A percentile compares a stretch with the other conserved stretches of the same genome.
These are phyloP conservation scores for Epichloe amarillans DNA, from an alignment of 2,329 filamentous ascomycete species.

Conservation along the genomic window DNA sequence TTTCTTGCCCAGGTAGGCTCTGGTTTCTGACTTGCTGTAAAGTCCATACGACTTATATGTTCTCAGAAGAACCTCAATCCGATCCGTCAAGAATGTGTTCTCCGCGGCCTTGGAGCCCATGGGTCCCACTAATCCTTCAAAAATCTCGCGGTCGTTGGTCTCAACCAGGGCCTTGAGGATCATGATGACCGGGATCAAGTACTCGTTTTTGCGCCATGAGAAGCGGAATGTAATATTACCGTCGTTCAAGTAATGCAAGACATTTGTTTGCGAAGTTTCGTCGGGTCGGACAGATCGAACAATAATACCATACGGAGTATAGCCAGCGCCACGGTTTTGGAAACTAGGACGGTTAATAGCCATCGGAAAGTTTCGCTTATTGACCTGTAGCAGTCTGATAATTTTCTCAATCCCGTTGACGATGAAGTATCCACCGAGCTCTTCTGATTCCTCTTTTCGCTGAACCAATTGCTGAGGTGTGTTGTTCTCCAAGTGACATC, in stretches of 20 bases:
- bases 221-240: constrained; percentile 96
- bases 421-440: constrained; percentile 92
- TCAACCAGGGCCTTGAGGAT: constrained; percentile 88
- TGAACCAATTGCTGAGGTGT: constrained; percentile 72
- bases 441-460: constrained; percentile 88
- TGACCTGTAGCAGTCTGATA: constrained; percentile 81
- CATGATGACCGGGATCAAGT: constrained; percentile 93
- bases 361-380: constrained; percentile 87
- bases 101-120: constrained; percentile 62
- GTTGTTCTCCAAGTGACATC: constrained; percentile 79
- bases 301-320: constrained; percentile 82
- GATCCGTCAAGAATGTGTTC: constrained; percentile 89
- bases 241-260: constrained; percentile 88
- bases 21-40: constrained; percentile 68
- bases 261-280: constrained; percentile 94
- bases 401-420: constrained; percentile 97
- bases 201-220: constrained; percentile 96
- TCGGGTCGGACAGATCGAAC: constrained; percentile 90
- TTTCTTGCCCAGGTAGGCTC: constrained; percentile 78
- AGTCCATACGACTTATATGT: constrained; percentile 87
- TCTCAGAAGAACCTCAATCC: constrained; percentile 78
- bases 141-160: constrained; percentile 93
- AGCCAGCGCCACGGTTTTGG: constrained; percentile 70
- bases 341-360: constrained; percentile 88
- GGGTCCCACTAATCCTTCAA: constrained; percentile 77